Conservation (phyloP, 208 protist species). For the Leishmania lainsoni region DNA sequence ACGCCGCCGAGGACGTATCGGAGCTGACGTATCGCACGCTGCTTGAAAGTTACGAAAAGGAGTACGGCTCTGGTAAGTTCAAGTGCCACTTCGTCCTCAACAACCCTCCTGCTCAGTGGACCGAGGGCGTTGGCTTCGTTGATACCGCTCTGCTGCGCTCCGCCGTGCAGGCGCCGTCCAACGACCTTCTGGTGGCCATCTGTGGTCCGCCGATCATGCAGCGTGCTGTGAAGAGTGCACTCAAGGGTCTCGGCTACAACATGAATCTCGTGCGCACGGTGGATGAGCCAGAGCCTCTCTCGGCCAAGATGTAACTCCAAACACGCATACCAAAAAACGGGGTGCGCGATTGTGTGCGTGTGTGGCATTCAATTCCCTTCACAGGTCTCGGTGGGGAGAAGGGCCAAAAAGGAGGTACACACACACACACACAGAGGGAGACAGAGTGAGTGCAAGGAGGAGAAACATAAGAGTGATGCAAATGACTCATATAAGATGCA, state of each 20-base stretch:
- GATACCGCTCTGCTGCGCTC: slow-evolving; percentile 50
- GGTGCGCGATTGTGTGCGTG: neutral
- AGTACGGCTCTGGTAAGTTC: slow-evolving; percentile 60
- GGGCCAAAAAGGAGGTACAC: neutral
- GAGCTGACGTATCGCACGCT: slow-evolving; percentile 65
- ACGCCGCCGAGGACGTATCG: slow-evolving; percentile 62
- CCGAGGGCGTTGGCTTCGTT: slow-evolving; percentile 68
- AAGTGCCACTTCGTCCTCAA: slow-evolving; percentile 67
- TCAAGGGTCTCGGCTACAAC: slow-evolving; percentile 52
- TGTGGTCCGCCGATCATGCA: slow-evolving; percentile 80
- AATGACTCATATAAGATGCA: neutral
- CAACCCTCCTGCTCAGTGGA: slow-evolving; percentile 66
- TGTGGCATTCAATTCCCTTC: neutral
- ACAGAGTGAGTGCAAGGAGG: neutral
- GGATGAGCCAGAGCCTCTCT: slow-evolving; percentile 36
- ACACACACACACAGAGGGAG: neutral
- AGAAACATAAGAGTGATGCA: neutral
- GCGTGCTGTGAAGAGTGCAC: slow-evolving; percentile 44
- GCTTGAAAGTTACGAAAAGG: slow-evolving; percentile 47
- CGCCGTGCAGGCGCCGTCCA: slow-evolving; percentile 53
- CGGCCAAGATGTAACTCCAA: slow-evolving; percentile 41
- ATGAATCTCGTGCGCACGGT: slow-evolving; percentile 52
- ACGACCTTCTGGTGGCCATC: slow-evolving; percentile 75
- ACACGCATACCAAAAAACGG: neutral
- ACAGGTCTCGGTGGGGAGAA: neutral